Conservation (phyloP, 116 monocot species). For the Posidonia oceanica region DNA sequence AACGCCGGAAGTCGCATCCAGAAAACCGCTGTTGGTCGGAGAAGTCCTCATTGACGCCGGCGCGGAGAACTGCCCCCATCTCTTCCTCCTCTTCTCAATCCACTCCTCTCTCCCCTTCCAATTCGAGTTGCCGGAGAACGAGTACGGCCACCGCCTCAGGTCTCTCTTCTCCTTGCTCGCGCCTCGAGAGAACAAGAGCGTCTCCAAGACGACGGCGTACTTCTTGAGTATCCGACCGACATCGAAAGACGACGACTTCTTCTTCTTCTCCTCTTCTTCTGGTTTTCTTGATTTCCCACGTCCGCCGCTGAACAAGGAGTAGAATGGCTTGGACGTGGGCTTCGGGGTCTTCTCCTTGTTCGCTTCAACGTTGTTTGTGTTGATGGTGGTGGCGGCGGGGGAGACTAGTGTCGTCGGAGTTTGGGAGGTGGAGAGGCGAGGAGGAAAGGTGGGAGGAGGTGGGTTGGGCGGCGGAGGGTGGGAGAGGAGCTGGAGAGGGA, state of each 20-base stretch:
- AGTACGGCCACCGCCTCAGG: constrained; percentile 29
- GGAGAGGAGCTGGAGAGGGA: constrained; percentile 41
- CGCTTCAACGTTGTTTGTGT: neutral
- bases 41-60: constrained; percentile 73
- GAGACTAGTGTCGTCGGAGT: neutral
- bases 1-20: constrained; percentile 15
- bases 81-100: constrained; percentile 17
- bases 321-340: constrained; percentile 14
- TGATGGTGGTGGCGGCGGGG: neutral
- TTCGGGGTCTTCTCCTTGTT: constrained; percentile 1
- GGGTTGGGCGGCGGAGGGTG: constrained; percentile 1
- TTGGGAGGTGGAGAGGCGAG: constrained; percentile 5
- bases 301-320: constrained; percentile 18
- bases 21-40: constrained; percentile 68
- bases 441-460: constrained; percentile 4
- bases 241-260: constrained; percentile 24
- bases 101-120: constrained; percentile 13
- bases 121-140: constrained; percentile 44
- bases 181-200: constrained; percentile 17
- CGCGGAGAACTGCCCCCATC: constrained; percentile 36
- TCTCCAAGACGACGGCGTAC: constrained; percentile 22
- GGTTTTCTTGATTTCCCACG: constrained; percentile 5
- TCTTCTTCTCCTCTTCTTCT: constrained; percentile 15
- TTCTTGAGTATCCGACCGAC: constrained; percentile 21
- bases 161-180: constrained; percentile 18